These are phyloP conservation scores for Lactarius indigo DNA, from an alignment of 768 basidiomycete species.

Conservation along the genomic window DNA sequence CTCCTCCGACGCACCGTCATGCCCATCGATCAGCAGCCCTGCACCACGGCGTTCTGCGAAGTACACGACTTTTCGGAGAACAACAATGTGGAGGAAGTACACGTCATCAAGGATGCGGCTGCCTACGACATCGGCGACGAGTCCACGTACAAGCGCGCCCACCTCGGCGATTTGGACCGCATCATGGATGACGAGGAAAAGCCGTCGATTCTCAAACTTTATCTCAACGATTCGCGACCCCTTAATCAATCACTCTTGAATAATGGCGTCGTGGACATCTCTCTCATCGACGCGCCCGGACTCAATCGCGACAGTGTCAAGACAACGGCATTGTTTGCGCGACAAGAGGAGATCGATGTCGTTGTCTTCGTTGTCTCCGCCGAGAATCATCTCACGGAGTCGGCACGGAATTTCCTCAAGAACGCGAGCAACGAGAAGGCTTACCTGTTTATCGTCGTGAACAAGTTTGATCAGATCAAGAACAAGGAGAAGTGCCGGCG, in stretches of 20 bases:
- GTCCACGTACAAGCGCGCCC: constrained; percentile 68
- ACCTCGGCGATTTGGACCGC: constrained; percentile 68
- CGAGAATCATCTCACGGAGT: constrained; percentile 97
- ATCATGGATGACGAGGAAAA: constrained; percentile 74
- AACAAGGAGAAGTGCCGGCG: constrained; percentile 92
- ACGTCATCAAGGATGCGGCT: constrained; percentile 66
- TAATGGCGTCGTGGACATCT: constrained; percentile 96
- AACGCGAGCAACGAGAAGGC: constrained; percentile 96
- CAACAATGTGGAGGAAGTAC: constrained; percentile 76
- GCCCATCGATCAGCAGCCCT: constrained; percentile 97
- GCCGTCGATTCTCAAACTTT: constrained; percentile 79
- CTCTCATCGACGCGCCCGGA: constrained; percentile 97
- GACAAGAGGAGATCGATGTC: constrained; percentile 97
- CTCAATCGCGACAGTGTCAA: constrained; percentile 93
- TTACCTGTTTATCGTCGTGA: constrained; percentile 97
- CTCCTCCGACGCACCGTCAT: constrained; percentile 86
- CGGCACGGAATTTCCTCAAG: constrained; percentile 89
- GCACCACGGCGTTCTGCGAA: constrained; percentile 96
- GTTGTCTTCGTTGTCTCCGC: constrained; percentile 97
- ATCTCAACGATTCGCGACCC: constrained; percentile 76
- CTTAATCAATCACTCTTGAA: constrained; percentile 82
- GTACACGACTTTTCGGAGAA: constrained; percentile 89
- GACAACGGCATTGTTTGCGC: constrained; percentile 92
- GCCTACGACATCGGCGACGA: constrained; percentile 69
- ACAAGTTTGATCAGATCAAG: constrained; percentile 93